phyloP scores from a whole-genome alignment of 805 yeast genomes.

The Candida nemodendra region DNA sequence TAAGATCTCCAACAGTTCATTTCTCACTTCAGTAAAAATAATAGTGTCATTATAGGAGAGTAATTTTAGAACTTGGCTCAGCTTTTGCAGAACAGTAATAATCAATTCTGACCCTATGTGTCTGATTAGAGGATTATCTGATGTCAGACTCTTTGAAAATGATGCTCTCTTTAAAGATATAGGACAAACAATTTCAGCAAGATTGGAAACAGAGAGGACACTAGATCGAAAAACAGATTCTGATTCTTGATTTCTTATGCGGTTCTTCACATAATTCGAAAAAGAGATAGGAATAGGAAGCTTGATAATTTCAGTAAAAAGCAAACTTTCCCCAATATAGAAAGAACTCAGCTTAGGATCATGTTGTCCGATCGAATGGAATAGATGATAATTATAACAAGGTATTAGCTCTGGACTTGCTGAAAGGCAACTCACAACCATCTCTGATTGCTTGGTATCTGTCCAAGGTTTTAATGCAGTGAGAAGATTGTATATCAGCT shows the following conservation, averaged over 20 bases:
- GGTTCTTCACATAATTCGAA: conserved; percentile 8
- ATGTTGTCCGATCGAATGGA: conserved; percentile 61
- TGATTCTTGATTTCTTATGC: conserved; percentile 5
- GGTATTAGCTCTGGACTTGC: conserved; percentile 69
- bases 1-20: conserved; percentile 24
- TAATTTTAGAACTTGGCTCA: conserved; percentile 37
- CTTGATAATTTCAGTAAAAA: conserved; percentile 58
- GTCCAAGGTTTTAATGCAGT: conserved; percentile 80
- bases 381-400: conserved; percentile 60
- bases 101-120: conserved; percentile 67
- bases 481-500: conserved; percentile 59
- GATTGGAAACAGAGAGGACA: conserved; percentile 22
- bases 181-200: conserved; percentile 63
- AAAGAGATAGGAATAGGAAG: conserved; percentile 49
- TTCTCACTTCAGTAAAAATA: conserved; percentile 12
- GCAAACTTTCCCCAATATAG: conserved; percentile 74
- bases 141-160: conserved; percentile 56
- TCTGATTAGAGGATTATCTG: conserved; percentile 49
- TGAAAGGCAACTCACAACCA: conserved; percentile 49
- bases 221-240: background rate
- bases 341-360: conserved; percentile 79
- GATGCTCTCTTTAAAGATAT: conserved; percentile 57
- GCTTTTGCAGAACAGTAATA: conserved; percentile 51
- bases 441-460: conserved; percentile 57
- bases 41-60: conserved; percentile 19